Conservation (phyloP, 2,329 filamentous ascomycete species). For the Emydomyces testavorans region DNA sequence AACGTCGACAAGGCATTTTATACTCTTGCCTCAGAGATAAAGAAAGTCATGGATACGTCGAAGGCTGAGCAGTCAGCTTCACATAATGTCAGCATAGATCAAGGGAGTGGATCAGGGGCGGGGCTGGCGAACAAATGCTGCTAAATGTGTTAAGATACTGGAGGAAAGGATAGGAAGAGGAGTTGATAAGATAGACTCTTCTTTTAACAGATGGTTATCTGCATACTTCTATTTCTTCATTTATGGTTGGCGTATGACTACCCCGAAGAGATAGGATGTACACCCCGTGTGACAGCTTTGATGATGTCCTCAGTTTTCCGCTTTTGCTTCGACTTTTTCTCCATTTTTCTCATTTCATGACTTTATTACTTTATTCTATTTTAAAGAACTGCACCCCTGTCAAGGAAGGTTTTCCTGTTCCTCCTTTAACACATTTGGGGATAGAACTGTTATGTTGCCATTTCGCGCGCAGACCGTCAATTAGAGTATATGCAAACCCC, state of each 20-base stretch:
- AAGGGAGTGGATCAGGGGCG: constrained; percentile 41
- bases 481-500: too few species aligned
- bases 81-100: constrained; percentile 57
- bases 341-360: constrained; percentile 5
- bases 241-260: constrained; percentile 5
- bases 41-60: constrained; percentile 91
- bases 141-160: constrained; percentile 34
- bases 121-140: constrained; percentile 62
- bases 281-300: neutral
- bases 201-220: constrained; percentile 8
- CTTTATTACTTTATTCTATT: too few species aligned
- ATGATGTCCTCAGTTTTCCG: neutral
- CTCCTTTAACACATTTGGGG: too few species aligned
- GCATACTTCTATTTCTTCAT: constrained; percentile 8
- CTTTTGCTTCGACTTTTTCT: constrained; percentile 8
- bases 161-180: neutral
- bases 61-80: constrained; percentile 57
- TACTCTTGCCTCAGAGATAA: constrained; percentile 88
- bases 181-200: neutral
- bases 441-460: too few species aligned
- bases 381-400: too few species aligned
- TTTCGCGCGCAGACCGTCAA: too few species aligned
- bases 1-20: constrained; percentile 99
- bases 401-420: too few species aligned
- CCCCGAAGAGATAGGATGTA: neutral